Percentiles rank a stretch among this genome's conserved stretches.
These are phyloP conservation scores for Epithele typhae DNA, from an alignment of 768 basidiomycete species.

Conservation along the genomic window DNA sequence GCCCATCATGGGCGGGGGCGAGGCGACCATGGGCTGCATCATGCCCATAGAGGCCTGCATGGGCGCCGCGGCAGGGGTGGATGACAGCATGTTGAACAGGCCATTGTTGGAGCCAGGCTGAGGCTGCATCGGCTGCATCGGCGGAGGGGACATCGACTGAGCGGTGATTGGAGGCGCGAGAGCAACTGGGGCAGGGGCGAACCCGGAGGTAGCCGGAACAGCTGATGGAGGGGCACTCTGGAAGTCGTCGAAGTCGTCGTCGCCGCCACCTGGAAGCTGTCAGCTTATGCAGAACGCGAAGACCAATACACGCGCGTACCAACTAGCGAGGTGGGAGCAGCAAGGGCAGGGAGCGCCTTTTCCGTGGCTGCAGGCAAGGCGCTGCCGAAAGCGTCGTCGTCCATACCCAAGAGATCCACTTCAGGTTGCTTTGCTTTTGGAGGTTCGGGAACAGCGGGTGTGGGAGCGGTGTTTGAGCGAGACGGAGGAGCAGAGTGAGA, in stretches of 20 bases:
- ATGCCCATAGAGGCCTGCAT: conserved; percentile 13
- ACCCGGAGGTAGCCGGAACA: neutral
- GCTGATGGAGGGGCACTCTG: conserved; percentile 59
- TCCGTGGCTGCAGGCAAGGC: conserved; percentile 31
- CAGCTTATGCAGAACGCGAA: neutral
- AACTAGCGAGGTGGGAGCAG: conserved; percentile 11
- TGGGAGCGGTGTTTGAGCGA: conserved; percentile 35
- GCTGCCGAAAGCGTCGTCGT: conserved; percentile 48
- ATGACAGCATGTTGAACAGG: conserved; percentile 12
- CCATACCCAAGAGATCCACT: conserved; percentile 79
- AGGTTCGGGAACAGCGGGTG: conserved; percentile 26
- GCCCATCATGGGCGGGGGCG: conserved; percentile 4
- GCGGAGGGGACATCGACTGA: neutral
- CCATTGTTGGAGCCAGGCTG: conserved; percentile 7
- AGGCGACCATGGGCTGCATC: conserved; percentile 10
- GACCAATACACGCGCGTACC: conserved; percentile 2
- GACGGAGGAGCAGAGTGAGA: conserved; percentile 31
- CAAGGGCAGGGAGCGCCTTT: conserved; percentile 53
- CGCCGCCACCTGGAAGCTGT: conserved; percentile 25
- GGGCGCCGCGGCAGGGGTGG: conserved; percentile 6
- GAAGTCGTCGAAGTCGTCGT: conserved; percentile 87
- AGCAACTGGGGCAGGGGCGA: conserved; percentile 7
- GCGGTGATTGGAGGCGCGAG: neutral
- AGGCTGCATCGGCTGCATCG: conserved; percentile 8
- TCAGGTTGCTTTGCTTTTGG: conserved; percentile 38